phyloP scores from a whole-genome alignment of 2,329 filamentous ascomycete genomes.

The Cytospora chrysosperma region DNA sequence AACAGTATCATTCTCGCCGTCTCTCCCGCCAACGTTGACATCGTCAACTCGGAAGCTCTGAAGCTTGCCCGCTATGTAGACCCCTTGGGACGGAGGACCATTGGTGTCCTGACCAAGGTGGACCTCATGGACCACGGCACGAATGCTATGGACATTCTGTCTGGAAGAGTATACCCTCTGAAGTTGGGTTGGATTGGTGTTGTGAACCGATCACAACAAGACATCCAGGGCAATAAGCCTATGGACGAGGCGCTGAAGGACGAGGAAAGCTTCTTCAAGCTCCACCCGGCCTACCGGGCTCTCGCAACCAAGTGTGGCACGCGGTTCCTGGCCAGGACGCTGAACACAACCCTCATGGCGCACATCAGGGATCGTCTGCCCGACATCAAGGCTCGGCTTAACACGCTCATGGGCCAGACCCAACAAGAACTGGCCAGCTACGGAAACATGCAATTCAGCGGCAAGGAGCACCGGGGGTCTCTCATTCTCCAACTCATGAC shows the following conservation, averaged over 20 bases:
- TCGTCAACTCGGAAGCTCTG: slow-evolving; percentile 97
- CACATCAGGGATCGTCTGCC: slow-evolving; percentile 95
- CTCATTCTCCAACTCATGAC: slow-evolving; percentile 98
- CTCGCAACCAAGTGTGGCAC: slow-evolving; percentile 93
- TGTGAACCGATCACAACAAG: slow-evolving; percentile 96
- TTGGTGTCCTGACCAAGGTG: slow-evolving; percentile 97
- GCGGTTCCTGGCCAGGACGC: slow-evolving; percentile 87
- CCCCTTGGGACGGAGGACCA: slow-evolving; percentile 94
- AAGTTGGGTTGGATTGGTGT: slow-evolving; percentile 98
- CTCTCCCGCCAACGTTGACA: slow-evolving; percentile 93
- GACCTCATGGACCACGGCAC: slow-evolving; percentile 99
- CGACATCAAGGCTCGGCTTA: slow-evolving; percentile 96
- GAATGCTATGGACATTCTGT: slow-evolving; percentile 96
- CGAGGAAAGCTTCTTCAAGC: slow-evolving; percentile 92
- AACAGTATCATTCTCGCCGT: slow-evolving; percentile 98
- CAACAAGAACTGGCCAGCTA: slow-evolving; percentile 98
- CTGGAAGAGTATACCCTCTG: slow-evolving; percentile 90
- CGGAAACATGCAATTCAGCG: slow-evolving; percentile 95
- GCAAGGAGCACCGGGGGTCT: slow-evolving; percentile 93
- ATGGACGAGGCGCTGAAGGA: slow-evolving; percentile 86
- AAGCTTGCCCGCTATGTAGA: slow-evolving; percentile 97
- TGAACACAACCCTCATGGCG: slow-evolving; percentile 92
- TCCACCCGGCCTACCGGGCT: slow-evolving; percentile 95
- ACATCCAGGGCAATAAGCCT: slow-evolving; percentile 95
- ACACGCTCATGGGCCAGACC: slow-evolving; percentile 99